phyloP scores from a whole-genome alignment of 805 yeast genomes.

The Spathaspora girioi region DNA sequence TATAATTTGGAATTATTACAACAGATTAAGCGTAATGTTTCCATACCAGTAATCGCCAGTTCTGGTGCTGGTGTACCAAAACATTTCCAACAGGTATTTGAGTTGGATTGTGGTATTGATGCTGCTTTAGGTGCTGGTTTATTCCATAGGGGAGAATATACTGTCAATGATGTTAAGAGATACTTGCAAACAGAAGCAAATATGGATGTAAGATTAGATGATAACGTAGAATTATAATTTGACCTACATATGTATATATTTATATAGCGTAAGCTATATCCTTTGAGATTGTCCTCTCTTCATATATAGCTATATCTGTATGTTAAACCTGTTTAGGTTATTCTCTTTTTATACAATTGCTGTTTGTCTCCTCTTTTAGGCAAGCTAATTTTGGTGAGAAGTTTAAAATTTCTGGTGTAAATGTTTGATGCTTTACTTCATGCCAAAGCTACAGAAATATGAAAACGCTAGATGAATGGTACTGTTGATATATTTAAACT shows the following conservation, averaged over 20 bases:
- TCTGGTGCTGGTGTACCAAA: slow-evolving; percentile 95
- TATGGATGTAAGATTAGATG: slow-evolving; percentile 72
- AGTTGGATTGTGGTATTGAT: slow-evolving; percentile 70
- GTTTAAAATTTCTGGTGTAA: no score
- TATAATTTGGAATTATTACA: slow-evolving; percentile 82
- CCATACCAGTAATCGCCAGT: slow-evolving; percentile 94
- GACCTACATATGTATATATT: not conserved
- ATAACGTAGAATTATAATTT: slow-evolving; percentile 18
- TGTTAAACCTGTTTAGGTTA: no score
- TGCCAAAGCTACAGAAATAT: not conserved
- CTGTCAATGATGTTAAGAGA: slow-evolving; percentile 78
- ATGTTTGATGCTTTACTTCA: not conserved
- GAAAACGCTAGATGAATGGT: not conserved
- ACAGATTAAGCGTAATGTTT: slow-evolving; percentile 72
- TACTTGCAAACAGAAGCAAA: slow-evolving; percentile 52
- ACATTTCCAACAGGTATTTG: slow-evolving; percentile 87
- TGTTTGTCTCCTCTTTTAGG: not conserved
- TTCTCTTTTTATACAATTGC: no score
- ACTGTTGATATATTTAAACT: not conserved
- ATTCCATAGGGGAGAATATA: slow-evolving; percentile 93
- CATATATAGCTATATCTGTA: no score
- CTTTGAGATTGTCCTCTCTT: no score
- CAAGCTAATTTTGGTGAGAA: no score
- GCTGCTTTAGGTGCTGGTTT: slow-evolving; percentile 99
- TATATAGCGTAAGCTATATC: not conserved